Percentiles rank a stretch among this genome's conserved stretches.
Conservation (phyloP, 108 stramenopile species). For the Pseudonitzschia multistriata region DNA sequence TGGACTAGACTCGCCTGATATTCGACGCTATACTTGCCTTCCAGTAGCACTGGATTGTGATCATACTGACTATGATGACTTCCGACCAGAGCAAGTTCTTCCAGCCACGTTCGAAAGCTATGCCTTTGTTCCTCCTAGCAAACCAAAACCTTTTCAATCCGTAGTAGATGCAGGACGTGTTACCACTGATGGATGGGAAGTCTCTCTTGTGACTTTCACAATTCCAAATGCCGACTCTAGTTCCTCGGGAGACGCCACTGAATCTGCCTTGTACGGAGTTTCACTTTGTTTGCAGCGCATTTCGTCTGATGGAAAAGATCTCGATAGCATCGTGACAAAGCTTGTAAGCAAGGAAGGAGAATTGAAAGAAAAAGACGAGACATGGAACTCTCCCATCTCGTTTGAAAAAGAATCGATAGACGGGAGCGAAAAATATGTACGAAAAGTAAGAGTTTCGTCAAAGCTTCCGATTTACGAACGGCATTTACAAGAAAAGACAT, state of each 20-base stretch:
- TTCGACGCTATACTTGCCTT: conserved; percentile 60
- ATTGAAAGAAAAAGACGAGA: background rate
- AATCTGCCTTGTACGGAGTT: conserved; percentile 66
- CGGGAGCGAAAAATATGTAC: conserved; percentile 22
- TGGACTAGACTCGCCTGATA: conserved; percentile 30
- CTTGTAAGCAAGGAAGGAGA: background rate
- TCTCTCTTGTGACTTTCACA: conserved; percentile 67
- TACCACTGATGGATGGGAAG: conserved; percentile 77
- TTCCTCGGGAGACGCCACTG: conserved; percentile 33
- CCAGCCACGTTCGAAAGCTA: conserved; percentile 77
- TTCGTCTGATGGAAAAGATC: background rate
- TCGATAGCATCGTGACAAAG: conserved; percentile 4
- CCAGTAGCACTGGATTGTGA: conserved; percentile 34
- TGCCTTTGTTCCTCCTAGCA: conserved; percentile 52
- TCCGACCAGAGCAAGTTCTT: conserved; percentile 34
- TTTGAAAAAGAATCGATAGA: conserved; percentile 9
- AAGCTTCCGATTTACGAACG: conserved; percentile 49
- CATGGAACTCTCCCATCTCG: conserved; percentile 45
- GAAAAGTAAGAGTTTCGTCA: conserved; percentile 43
- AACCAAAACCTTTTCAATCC: conserved; percentile 40
- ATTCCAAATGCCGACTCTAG: conserved; percentile 58
- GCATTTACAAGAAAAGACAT: conserved; percentile 41
- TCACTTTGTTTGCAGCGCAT: conserved; percentile 58
- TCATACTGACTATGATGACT: conserved; percentile 10
- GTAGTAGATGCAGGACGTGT: conserved; percentile 3